Percentiles rank a stretch among this genome's conserved stretches.
These are phyloP conservation scores for Pseudonectria foliicola DNA, from an alignment of 2,329 filamentous ascomycete species.

Conservation along the genomic window DNA sequence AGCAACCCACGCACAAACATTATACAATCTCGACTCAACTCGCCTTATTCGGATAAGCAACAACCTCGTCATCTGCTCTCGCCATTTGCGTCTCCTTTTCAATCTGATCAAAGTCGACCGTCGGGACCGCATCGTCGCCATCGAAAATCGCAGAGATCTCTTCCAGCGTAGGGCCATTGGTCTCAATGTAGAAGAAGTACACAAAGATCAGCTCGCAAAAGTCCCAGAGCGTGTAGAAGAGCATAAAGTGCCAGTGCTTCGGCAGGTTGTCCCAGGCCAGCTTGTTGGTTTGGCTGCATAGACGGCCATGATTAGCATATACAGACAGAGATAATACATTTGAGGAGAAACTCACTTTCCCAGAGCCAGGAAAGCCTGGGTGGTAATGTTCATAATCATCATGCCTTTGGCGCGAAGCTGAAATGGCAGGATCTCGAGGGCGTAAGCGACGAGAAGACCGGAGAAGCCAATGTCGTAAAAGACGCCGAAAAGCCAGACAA, in stretches of 20 bases:
- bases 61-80: constrained; percentile 17
- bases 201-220: constrained; percentile 53
- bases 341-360: constrained; percentile 51
- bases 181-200: constrained; percentile 63
- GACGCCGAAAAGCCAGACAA: constrained; percentile 52
- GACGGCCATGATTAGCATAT: constrained; percentile 1
- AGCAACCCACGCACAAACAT: no score
- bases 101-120: constrained; percentile 47
- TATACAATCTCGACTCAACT: no score
- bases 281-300: constrained; percentile 52
- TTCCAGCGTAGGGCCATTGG: constrained; percentile 62
- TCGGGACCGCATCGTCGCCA: constrained; percentile 47
- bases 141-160: constrained; percentile 58
- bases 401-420: constrained; percentile 51
- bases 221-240: constrained; percentile 60
- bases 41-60: not conserved
- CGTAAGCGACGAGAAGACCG: constrained; percentile 50
- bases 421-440: constrained; percentile 53
- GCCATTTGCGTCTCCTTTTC: constrained; percentile 40
- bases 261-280: constrained; percentile 54
- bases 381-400: constrained; percentile 58
- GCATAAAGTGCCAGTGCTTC: constrained; percentile 57
- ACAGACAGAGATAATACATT: no score
- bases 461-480: constrained; percentile 56
- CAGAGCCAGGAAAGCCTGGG: constrained; percentile 55